phyloP scores from a whole-genome alignment of 148 eudicot species.

The Rhododendron molle region DNA sequence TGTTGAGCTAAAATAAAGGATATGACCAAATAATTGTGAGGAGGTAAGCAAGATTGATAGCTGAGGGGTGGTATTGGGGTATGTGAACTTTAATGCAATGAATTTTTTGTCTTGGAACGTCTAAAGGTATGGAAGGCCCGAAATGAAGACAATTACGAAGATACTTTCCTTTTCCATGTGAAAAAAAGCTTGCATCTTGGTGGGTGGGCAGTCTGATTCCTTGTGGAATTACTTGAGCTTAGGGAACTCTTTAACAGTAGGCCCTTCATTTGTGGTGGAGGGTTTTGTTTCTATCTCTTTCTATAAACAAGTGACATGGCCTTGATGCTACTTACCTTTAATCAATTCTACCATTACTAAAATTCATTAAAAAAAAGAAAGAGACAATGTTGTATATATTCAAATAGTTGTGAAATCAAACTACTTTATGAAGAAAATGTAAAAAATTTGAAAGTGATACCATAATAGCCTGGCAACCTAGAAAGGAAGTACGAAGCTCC shows the following conservation, averaged over 20 bases:
- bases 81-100: neutral
- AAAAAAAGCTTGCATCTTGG: neutral
- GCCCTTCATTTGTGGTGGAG: neutral
- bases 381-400: neutral
- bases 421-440: neutral
- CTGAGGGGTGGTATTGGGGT: neutral
- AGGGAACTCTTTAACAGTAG: neutral
- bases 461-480: slow-evolving; percentile 37
- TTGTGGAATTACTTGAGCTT: neutral
- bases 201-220: neutral
- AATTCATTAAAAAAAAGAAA: too few relatives aligned
- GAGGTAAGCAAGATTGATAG: neutral
- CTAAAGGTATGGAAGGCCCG: neutral
- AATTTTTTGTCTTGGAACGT: neutral
- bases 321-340: neutral
- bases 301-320: neutral
- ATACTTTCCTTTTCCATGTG: neutral
- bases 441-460: slow-evolving; percentile 12
- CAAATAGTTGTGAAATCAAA: neutral
- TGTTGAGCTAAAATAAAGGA: neutral
- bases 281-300: neutral
- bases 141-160: neutral
- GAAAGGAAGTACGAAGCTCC: slow-evolving; percentile 42
- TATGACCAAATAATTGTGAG: neutral
- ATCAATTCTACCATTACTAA: neutral